phyloP scores from a whole-genome alignment of 805 yeast species.

The Candida wancherniae region DNA sequence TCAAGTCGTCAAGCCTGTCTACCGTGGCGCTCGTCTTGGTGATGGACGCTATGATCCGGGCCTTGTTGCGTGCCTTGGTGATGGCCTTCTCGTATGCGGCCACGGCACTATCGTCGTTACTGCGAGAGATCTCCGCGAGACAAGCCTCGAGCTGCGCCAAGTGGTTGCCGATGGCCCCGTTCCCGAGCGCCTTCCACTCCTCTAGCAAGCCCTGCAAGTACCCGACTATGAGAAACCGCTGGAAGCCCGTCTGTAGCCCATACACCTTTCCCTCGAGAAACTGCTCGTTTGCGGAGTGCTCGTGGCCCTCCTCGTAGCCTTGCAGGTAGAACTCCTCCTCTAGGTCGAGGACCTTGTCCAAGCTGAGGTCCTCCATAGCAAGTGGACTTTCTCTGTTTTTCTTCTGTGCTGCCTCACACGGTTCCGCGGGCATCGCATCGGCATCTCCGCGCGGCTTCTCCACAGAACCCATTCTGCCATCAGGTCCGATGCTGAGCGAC shows the following conservation, averaged over 20 bases:
- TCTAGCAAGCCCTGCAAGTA: constrained; percentile 51
- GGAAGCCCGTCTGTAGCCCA: constrained; percentile 78
- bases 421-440: too few species aligned
- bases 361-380: constrained; percentile 30
- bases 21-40: constrained; percentile 28
- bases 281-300: constrained; percentile 56
- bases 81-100: constrained; percentile 49
- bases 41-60: constrained; percentile 44
- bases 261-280: constrained; percentile 74
- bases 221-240: constrained; percentile 65
- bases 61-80: constrained; percentile 55
- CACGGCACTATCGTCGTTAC: constrained; percentile 54
- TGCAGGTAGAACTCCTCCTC: constrained; percentile 60
- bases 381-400: too few species aligned
- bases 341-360: constrained; percentile 47
- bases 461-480: too few species aligned
- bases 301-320: constrained; percentile 70
- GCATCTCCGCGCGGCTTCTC: too few species aligned
- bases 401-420: too few species aligned
- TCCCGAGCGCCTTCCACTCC: constrained; percentile 32
- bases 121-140: constrained; percentile 11
- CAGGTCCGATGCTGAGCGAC: too few species aligned
- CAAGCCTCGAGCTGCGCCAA: constrained; percentile 27
- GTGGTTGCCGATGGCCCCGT: constrained; percentile 17
- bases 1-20: constrained; percentile 25